Conservation (phyloP, 129 eudicot genomes). For the Silybum marianum region DNA sequence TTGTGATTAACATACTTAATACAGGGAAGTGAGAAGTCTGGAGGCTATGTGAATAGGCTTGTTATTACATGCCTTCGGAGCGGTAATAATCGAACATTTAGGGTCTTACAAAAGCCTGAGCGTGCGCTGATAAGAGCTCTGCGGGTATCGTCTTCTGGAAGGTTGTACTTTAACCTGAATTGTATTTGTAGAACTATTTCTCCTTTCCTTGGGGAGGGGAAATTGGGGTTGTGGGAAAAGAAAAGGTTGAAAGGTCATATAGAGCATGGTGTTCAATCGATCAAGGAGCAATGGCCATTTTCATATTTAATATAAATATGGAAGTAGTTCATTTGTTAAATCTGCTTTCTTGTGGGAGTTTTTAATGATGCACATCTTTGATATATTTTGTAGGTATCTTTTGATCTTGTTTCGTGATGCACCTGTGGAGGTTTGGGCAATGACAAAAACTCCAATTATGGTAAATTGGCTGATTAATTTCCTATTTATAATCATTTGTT, state of each 20-base stretch:
- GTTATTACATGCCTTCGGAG: constrained; percentile 92
- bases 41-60: constrained; percentile 88
- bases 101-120: constrained; percentile 96
- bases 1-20: constrained; percentile 25
- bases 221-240: background rate
- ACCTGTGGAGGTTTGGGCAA: constrained; percentile 99
- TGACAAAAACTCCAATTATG: constrained; percentile 96
- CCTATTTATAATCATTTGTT: background rate
- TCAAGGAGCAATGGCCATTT: background rate
- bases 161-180: constrained; percentile 45
- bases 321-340: background rate
- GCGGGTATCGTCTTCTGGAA: constrained; percentile 97
- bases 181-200: background rate
- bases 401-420: constrained; percentile 92
- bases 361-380: background rate
- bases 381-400: constrained; percentile 65
- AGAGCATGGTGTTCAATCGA: background rate
- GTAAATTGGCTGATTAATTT: constrained; percentile 40
- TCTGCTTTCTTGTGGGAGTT: constrained; percentile 18
- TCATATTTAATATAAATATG: background rate
- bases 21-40: constrained; percentile 81
- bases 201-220: background rate
- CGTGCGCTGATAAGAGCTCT: constrained; percentile 96
- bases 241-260: background rate
- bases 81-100: constrained; percentile 86